Base-by-base conservation (phyloP, 352 stramenopile species). In the Phytophthora pluvialis region DNA sequence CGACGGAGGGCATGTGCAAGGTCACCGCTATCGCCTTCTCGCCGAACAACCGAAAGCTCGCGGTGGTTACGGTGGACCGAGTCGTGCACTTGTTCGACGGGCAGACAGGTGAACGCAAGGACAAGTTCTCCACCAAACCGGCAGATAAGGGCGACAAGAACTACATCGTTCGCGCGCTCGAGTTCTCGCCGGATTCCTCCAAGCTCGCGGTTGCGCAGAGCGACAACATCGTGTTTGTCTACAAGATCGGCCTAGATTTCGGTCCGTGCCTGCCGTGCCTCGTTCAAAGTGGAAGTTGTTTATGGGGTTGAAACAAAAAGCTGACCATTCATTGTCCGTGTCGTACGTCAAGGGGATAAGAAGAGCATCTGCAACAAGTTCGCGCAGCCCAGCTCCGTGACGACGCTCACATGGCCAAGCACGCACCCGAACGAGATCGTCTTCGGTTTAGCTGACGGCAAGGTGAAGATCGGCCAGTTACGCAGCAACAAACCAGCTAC, bases 361-460 rank as follows among this genome's bases (percentile, higher is more conserved):
- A 98, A 98, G 71, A 97, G 81, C 71, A 98, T 98, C 43, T 98
- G 94, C 77, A 98, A 98, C 81, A 98, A 98, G 73, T 98, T 98
- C 59, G 71, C 79, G 4, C 90, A 97, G 69, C 76, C 70, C 31
- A 77, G 72, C 49, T 90, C 90, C 7, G 77, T 98, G 21, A 98
- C 95, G 40, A 73, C 76, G 53, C 75, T 98, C 56, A 86, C 90
- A 43, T 98, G 95, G 95, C 94, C 95, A 28, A 86, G 71, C 21
- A 91, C 80, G 11, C 89, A 97, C 61, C 86, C 91, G 25, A 97
- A 98, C 43, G 94, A 98, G 65, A 83, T 98, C 32, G 81, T 98
- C n/a, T 98, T 98, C 62, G 95, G 95, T 3, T 76, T 98, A 26
- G 90, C 91, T 8, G 93, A 98, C 48, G 95, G 95, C 38, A 97